Conservation (phyloP, 2,329 filamentous ascomycete genomes). For the Volutella citrinella region DNA sequence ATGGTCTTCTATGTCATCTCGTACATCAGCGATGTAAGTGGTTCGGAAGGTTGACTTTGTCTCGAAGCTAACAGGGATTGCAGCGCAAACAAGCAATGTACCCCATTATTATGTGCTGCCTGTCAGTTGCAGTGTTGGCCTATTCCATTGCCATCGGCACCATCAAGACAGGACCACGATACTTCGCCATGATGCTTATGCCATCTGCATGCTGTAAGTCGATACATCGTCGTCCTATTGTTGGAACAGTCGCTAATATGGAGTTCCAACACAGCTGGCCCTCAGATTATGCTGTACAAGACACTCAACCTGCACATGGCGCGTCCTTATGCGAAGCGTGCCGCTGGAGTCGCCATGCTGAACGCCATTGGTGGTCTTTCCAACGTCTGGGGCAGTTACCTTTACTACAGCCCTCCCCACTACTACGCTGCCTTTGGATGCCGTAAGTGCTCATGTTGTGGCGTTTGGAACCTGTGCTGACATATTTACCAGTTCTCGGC, state of each 20-base stretch:
- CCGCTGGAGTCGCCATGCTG: slow-evolving; percentile 66
- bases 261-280: slow-evolving; percentile 5
- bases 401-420: slow-evolving; percentile 45
- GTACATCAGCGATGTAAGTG: slow-evolving; percentile 48
- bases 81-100: slow-evolving; percentile 67
- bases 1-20: slow-evolving; percentile 52
- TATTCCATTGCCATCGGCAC: slow-evolving; percentile 67
- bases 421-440: slow-evolving; percentile 20
- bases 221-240: not conserved
- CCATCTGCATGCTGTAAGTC: not conserved
- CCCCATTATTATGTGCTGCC: slow-evolving; percentile 60
- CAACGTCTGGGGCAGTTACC: slow-evolving; percentile 63
- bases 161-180: slow-evolving; percentile 55
- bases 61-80: slow-evolving; percentile 42
- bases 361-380: slow-evolving; percentile 54
- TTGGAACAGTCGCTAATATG: not conserved
- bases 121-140: slow-evolving; percentile 56
- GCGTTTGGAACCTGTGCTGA: not conserved
- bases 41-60: not conserved
- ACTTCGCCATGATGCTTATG: slow-evolving; percentile 37
- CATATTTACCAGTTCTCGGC: slow-evolving; percentile 11
- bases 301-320: slow-evolving; percentile 68
- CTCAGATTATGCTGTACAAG: slow-evolving; percentile 52
- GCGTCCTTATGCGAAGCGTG: slow-evolving; percentile 68
- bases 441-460: slow-evolving; percentile 5